Evolutionary conservation across 176 grass and related monocot genomes (phyloP).

Genomic region (Avena atlantica): DNA sequence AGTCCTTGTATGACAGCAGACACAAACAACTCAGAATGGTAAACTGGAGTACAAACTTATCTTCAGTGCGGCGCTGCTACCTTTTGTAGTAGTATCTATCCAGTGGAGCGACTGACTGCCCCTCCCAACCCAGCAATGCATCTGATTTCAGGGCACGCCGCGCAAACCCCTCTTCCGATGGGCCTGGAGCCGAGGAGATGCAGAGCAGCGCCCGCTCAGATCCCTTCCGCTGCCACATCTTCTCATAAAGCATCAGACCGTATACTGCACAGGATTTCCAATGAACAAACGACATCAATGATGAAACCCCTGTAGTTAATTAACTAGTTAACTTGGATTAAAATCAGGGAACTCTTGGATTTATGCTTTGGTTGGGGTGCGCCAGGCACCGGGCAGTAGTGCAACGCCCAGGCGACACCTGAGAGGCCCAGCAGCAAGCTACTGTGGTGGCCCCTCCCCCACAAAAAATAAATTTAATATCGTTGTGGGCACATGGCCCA

Average conservation of each 20-base stretch:
- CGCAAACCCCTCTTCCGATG: constrained; percentile 59
- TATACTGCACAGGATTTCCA: too few species aligned
- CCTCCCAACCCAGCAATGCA: constrained; percentile 43
- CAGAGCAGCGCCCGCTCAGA: too few species aligned
- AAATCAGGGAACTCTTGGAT: too few species aligned
- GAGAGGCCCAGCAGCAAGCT: background rate
- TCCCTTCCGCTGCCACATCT: too few species aligned
- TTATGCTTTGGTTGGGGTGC: background rate
- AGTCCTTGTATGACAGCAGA: background rate
- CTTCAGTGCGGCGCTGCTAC: constrained; percentile 63
- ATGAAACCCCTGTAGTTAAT: too few species aligned
- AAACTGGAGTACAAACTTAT: constrained; percentile 48
- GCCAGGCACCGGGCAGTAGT: background rate
- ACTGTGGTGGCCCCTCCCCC: background rate
- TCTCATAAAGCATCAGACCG: too few species aligned
- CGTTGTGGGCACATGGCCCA: constrained; percentile 48
- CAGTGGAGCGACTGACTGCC: too few species aligned
- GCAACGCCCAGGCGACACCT: background rate
- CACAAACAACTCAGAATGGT: constrained; percentile 50
- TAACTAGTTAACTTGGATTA: too few species aligned
- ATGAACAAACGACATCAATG: too few species aligned
- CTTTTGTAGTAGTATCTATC: too few species aligned
- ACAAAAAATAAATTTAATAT: constrained; percentile 85
- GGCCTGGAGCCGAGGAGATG: background rate
- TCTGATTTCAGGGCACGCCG: background rate